Percentiles rank a stretch among this genome's conserved stretches.
Evolutionary conservation across 2,329 filamentous ascomycete genomes (phyloP).

Genomic region (Ophiostoma ulmi): DNA sequence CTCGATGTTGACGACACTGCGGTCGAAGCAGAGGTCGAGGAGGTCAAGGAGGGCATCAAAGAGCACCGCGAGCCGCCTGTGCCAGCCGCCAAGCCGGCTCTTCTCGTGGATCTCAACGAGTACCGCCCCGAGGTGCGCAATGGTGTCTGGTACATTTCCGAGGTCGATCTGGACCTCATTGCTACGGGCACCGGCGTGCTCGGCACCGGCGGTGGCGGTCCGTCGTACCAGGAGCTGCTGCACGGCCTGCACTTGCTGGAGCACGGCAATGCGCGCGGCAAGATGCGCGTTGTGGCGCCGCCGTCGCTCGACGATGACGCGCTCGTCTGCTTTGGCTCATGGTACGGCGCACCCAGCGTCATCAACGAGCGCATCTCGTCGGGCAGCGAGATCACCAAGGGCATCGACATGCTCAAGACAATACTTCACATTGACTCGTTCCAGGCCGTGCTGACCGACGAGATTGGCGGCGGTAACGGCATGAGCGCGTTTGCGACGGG

Average conservation of each 20-base stretch:
- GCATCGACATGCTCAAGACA: constrained; percentile 1
- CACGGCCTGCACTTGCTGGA: constrained; percentile 6
- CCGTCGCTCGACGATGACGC: background rate
- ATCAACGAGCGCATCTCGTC: constrained; percentile 10
- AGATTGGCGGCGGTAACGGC: constrained; percentile 5
- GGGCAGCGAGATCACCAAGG: background rate
- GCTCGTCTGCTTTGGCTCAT: constrained; percentile 10
- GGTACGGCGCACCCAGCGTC: background rate
- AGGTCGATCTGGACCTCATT: constrained; percentile 11
- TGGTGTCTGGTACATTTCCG: constrained; percentile 7
- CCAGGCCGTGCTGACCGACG: constrained; percentile 1
- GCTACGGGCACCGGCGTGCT: constrained; percentile 1
- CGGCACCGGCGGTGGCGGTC: constrained; percentile 5
- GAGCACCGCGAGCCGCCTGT: constrained; percentile 9
- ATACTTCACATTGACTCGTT: constrained; percentile 1
- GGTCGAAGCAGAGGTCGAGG: background rate
- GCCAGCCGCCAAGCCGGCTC: constrained; percentile 1
- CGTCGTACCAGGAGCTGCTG: constrained; percentile 13
- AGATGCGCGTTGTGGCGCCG: constrained; percentile 8
- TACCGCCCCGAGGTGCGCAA: constrained; percentile 3
- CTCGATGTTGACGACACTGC: background rate
- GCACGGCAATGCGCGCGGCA: background rate
- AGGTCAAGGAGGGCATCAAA: background rate
- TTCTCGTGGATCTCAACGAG: background rate
- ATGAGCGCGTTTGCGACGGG: constrained; percentile 8